These are phyloP conservation scores for Lepidium sativum DNA, from an alignment of 345 rosid genomes.

Conservation along the genomic window DNA sequence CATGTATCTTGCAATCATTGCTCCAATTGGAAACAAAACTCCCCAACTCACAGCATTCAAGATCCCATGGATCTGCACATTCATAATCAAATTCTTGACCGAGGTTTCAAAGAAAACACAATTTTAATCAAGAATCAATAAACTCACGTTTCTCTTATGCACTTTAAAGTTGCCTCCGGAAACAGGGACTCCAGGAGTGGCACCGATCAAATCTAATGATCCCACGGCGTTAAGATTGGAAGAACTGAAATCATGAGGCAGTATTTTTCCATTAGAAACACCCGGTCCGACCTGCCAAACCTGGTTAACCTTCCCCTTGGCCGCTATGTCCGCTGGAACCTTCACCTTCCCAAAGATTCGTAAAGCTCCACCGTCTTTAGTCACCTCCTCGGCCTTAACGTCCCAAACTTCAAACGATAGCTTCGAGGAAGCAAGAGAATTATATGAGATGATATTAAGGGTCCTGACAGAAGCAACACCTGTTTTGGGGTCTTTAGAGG, in stretches of 20 bases:
- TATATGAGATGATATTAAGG: constrained; percentile 34
- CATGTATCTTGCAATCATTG: constrained; percentile 32
- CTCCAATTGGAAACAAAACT: constrained; percentile 29
- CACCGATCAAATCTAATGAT: constrained; percentile 31
- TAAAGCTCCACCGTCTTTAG: constrained; percentile 27
- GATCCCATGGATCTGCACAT: constrained; percentile 30
- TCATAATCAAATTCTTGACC: neutral
- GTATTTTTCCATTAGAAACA: constrained; percentile 19
- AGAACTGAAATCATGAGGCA: constrained; percentile 21
- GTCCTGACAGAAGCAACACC: constrained; percentile 38
- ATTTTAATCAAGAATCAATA: neutral
- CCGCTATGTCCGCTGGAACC: constrained; percentile 49
- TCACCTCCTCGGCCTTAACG: constrained; percentile 37
- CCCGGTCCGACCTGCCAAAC: constrained; percentile 82
- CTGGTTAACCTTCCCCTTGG: constrained; percentile 46
- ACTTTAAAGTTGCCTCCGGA: constrained; percentile 29
- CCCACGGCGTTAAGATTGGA: constrained; percentile 33
- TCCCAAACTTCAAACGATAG: constrained; percentile 71
- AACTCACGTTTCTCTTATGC: constrained; percentile 53
- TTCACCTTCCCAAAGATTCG: constrained; percentile 57
- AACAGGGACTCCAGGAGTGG: neutral
- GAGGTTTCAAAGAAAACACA: neutral
- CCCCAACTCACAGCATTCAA: constrained; percentile 40
- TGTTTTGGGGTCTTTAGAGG: constrained; percentile 30
- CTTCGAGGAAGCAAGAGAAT: constrained; percentile 19